phyloP scores from a whole-genome alignment of 208 protist genomes.

The Hexamita inflata region DNA sequence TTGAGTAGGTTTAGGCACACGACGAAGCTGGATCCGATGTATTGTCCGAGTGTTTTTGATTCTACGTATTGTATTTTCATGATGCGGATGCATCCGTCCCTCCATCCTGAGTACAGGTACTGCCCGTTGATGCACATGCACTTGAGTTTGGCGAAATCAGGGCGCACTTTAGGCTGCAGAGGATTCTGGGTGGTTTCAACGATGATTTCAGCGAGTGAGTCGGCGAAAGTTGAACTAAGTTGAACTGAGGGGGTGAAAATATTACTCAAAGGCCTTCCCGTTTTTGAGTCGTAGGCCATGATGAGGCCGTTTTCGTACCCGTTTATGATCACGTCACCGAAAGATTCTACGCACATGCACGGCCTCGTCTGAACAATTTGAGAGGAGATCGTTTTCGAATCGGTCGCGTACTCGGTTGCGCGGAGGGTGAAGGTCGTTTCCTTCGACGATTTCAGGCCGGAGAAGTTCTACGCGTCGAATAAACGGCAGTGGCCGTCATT shows the following conservation, averaged over 20 bases:
- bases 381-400: not conserved
- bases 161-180: not conserved
- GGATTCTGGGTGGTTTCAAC: not conserved
- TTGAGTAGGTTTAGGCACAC: not conserved
- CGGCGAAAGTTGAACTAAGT: not conserved
- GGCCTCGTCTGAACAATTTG: not conserved
- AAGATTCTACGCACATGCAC: not conserved
- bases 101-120: not conserved
- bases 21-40: not conserved
- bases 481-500: not conserved
- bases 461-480: not conserved
- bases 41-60: not conserved
- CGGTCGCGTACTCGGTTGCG: not conserved
- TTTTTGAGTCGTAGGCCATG: not conserved
- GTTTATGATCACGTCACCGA: not conserved
- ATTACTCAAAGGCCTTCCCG: not conserved
- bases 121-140: not conserved
- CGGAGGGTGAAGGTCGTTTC: not conserved
- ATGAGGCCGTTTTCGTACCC: not conserved
- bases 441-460: not conserved
- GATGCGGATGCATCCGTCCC: not conserved
- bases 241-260: not conserved
- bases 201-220: not conserved
- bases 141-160: not conserved
- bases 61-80: not conserved